Evolutionary conservation across 441 rosid species (phyloP), one percentile per base, ranked within the genome.

Genomic region (Flueggea neowawraea): DNA sequence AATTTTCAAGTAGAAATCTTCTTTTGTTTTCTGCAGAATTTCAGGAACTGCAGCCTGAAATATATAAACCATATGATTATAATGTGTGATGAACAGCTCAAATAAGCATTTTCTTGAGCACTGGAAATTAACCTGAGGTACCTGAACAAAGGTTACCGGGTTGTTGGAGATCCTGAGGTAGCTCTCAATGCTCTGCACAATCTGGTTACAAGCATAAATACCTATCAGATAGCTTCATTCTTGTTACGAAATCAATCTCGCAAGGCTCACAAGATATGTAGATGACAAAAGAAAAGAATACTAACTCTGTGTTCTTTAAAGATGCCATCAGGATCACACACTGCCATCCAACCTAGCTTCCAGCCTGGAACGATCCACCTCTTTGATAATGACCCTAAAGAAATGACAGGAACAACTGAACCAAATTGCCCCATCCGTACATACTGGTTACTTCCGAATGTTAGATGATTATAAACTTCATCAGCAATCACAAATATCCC

Each of bases 21-120:
- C 78, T 51, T 76, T 71, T 6, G 92, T 80, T 43, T 80, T 81
- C 79, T 78, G 77, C 45, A 91, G 65, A 62, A 91, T 87, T 55
- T 74, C 72, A 4, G 95, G 89, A 72, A 85, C 55, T 31, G 94
- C 97, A 52, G 75, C 97, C 95, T 91, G 75, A 62, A 22, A 22
- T 22, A 54, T 17, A 17, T 17, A 17, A 6, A 54, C 3, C 16
- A 22, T 0, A 16, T 22, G 6, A 22, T 22, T 17, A 16, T 4
- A 5, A 6, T 10, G 57, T 54, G 31, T 31, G 15, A 4, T 36
- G 41, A 5, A 36, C 7, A 52, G 6, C 4, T 2, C 4, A n/a
- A 4, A 16, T 28, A 11, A n/a, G 11, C 5, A 15, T n/a, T 15
- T n/a, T 32, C 6, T 36, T 13, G 15, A 54, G 2, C 39, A 11